These are phyloP conservation scores for Exophiala calicioides DNA, from an alignment of 2,329 filamentous ascomycete species.

Conservation along the genomic window DNA sequence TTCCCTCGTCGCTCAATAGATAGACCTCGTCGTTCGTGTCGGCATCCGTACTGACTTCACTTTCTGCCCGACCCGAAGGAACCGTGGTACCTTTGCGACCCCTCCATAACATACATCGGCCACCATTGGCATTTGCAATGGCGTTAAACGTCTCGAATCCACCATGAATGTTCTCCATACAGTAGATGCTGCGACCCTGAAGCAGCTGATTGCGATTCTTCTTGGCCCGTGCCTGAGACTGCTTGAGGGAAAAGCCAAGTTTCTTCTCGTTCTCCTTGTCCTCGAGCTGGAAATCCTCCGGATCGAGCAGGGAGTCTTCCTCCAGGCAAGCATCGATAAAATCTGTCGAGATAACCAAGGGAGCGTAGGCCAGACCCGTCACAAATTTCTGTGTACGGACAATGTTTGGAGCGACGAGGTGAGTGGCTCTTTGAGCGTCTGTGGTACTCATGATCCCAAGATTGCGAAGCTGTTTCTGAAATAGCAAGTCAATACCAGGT, in stretches of 20 bases:
- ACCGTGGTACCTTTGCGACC: constrained; percentile 70
- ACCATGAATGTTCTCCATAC: constrained; percentile 75
- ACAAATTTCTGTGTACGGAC: constrained; percentile 94
- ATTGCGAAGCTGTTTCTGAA: constrained; percentile 74
- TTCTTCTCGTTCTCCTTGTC: constrained; percentile 73
- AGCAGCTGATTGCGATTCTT: constrained; percentile 76
- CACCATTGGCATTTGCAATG: constrained; percentile 87
- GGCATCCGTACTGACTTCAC: constrained; percentile 41
- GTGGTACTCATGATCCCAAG: constrained; percentile 79
- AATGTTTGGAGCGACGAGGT: constrained; percentile 82
- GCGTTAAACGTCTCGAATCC: constrained; percentile 80
- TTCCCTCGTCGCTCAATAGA: constrained; percentile 69
- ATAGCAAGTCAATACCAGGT: constrained; percentile 14
- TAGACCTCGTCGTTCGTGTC: constrained; percentile 74
- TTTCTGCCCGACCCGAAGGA: constrained; percentile 52
- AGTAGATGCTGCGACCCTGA: constrained; percentile 76
- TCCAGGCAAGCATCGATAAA: constrained; percentile 80
- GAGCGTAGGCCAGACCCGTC: constrained; percentile 77
- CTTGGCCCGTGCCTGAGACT: constrained; percentile 69
- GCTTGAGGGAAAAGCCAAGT: constrained; percentile 68
- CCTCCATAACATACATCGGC: constrained; percentile 74
- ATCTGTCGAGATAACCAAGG: constrained; percentile 71
- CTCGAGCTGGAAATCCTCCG: constrained; percentile 66
- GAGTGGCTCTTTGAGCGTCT: constrained; percentile 74
- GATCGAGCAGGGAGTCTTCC: constrained; percentile 63